A percentile compares a stretch with the other conserved stretches of the same genome.
Conservation (phyloP, 164 flowering plant species). For the Vitis rupestris region DNA sequence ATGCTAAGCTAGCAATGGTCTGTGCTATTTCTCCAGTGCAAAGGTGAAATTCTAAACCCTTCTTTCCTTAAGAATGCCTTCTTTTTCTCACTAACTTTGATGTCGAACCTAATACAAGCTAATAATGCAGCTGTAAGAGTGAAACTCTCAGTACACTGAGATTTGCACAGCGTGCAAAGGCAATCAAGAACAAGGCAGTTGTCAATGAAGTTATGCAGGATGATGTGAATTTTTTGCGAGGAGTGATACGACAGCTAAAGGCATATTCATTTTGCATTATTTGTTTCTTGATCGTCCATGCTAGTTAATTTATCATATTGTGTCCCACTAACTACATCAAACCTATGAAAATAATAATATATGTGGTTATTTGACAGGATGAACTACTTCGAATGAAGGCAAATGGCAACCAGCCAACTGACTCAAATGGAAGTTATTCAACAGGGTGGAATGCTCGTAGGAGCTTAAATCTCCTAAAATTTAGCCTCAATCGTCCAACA, state of each 20-base stretch:
- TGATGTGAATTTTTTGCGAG: slow-evolving; percentile 82
- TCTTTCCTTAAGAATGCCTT: not conserved
- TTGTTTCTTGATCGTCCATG: not conserved
- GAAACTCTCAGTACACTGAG: slow-evolving; percentile 91
- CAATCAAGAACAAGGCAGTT: slow-evolving; percentile 89
- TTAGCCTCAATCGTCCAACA: slow-evolving; percentile 74
- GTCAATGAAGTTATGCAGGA: slow-evolving; percentile 94
- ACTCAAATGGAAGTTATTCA: slow-evolving; percentile 51
- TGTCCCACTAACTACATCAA: not conserved
- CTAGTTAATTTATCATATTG: not conserved
- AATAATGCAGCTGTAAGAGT: slow-evolving; percentile 76
- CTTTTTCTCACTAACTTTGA: slow-evolving; percentile 1
- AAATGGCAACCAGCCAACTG: slow-evolving; percentile 40
- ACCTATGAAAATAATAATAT: not conserved
- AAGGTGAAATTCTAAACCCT: slow-evolving; percentile 41
- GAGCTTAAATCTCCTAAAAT: slow-evolving; percentile 78
- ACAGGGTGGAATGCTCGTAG: slow-evolving; percentile 88
- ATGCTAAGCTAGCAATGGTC: slow-evolving; percentile 93
- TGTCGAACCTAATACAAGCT: slow-evolving; percentile 6
- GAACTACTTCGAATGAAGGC: slow-evolving; percentile 82
- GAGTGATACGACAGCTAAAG: slow-evolving; percentile 84
- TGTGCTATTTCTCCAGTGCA: slow-evolving; percentile 94
- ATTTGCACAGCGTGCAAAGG: slow-evolving; percentile 98
- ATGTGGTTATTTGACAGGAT: slow-evolving; percentile 48
- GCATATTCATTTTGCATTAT: slow-evolving; percentile 28